Conservation (phyloP, 495 filamentous ascomycete genomes). For the Neurospora terricola region DNA sequence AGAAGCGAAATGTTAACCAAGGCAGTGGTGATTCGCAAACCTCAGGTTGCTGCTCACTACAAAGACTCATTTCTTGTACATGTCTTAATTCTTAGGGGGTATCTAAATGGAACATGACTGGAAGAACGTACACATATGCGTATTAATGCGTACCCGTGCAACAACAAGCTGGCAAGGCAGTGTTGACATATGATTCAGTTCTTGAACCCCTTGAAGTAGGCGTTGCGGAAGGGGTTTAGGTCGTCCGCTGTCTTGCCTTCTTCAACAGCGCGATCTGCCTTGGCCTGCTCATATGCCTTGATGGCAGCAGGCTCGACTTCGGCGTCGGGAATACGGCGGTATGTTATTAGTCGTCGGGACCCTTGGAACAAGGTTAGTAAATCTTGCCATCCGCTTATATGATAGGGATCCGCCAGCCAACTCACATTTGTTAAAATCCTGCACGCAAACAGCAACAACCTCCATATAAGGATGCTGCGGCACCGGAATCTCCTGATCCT, state of each 20-base stretch:
- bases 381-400: neutral
- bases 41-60: neutral
- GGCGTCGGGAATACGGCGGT: conserved; percentile 57
- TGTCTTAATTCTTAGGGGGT: conserved; percentile 12
- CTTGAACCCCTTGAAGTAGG: conserved; percentile 42
- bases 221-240: conserved; percentile 68
- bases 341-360: conserved; percentile 81
- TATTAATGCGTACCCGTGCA: neutral
- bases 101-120: conserved; percentile 11
- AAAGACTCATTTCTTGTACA: conserved; percentile 12
- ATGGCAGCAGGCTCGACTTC: conserved; percentile 34
- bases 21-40: neutral
- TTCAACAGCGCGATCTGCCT: conserved; percentile 14
- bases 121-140: neutral
- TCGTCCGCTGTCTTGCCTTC: conserved; percentile 54
- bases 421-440: conserved; percentile 79
- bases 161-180: neutral
- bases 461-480: conserved; percentile 70
- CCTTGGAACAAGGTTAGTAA: conserved; percentile 35
- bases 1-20: too few species aligned
- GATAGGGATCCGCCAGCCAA: neutral
- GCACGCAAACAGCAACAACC: conserved; percentile 69
- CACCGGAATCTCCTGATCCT: conserved; percentile 57
- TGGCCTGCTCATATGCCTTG: conserved; percentile 26
- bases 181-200: neutral